Conservation (phyloP, 768 basidiomycete species). For the Tulasnella sp. region DNA sequence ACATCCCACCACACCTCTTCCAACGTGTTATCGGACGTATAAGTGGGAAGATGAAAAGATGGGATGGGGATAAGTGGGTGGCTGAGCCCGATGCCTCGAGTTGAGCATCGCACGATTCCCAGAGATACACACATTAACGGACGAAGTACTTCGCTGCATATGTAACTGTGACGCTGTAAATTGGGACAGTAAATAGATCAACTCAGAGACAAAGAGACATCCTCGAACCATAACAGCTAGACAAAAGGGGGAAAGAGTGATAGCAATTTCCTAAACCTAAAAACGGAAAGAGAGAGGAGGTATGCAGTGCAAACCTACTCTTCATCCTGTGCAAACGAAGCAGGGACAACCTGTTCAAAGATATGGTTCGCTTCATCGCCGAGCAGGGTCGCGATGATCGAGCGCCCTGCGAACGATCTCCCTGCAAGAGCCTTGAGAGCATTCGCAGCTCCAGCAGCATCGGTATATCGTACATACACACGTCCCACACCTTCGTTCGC, state of each 20-base stretch:
- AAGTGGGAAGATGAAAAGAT: constrained; percentile 14
- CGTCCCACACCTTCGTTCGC: constrained; percentile 82
- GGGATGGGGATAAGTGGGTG: constrained; percentile 27
- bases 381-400: constrained; percentile 82
- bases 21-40: constrained; percentile 45
- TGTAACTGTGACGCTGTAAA: neutral
- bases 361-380: constrained; percentile 29
- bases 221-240: neutral
- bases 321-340: neutral
- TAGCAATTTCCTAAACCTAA: neutral
- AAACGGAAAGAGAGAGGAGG: neutral
- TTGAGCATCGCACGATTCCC: neutral
- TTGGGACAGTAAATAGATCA: constrained; percentile 3
- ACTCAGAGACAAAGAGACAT: neutral
- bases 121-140: neutral
- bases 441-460: constrained; percentile 56
- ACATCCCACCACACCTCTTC: constrained; percentile 64
- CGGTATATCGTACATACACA: constrained; percentile 86
- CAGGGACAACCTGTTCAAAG: constrained; percentile 19
- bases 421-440: constrained; percentile 89
- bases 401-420: constrained; percentile 78
- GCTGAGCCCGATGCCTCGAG: constrained; percentile 9
- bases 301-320: neutral
- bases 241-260: neutral
- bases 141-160: neutral